phyloP scores from a whole-genome alignment of 192 early-diverging fungal species.

The Diversispora epigaea region DNA sequence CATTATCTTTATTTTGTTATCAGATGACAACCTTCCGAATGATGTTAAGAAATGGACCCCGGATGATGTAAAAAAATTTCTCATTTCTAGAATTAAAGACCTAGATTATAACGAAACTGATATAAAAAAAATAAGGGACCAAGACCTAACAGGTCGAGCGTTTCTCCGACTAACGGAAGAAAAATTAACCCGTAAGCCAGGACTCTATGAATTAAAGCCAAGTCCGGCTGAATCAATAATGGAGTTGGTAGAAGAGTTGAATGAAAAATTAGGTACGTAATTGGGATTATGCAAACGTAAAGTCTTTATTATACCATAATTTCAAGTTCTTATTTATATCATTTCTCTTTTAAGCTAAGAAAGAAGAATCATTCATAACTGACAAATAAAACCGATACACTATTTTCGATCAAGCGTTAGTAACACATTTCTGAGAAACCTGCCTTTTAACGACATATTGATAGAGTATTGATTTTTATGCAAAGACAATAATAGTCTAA shows the following conservation, averaged over 20 bases:
- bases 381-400: no score
- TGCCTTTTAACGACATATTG: no score
- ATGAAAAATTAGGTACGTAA: slow-evolving; percentile 8
- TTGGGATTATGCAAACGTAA: background rate
- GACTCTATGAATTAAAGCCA: slow-evolving; percentile 1
- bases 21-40: background rate
- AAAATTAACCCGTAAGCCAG: slow-evolving; percentile 10
- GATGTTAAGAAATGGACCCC: background rate
- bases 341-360: background rate
- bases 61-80: slow-evolving; percentile 11
- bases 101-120: slow-evolving; percentile 6
- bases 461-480: no score
- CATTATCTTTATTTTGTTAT: slow-evolving; percentile 1
- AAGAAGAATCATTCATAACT: background rate
- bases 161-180: background rate
- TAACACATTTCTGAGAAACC: no score
- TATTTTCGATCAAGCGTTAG: no score
- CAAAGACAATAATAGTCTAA: no score
- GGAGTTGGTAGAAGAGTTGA: background rate
- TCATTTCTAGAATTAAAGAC: slow-evolving; percentile 6
- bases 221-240: slow-evolving; percentile 8
- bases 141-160: slow-evolving; percentile 3
- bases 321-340: slow-evolving; percentile 16
- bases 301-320: background rate
- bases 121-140: slow-evolving; percentile 1